These are phyloP conservation scores for Fusarium xylarioides DNA, from an alignment of 2,329 filamentous ascomycete genomes.

Conservation along the genomic window DNA sequence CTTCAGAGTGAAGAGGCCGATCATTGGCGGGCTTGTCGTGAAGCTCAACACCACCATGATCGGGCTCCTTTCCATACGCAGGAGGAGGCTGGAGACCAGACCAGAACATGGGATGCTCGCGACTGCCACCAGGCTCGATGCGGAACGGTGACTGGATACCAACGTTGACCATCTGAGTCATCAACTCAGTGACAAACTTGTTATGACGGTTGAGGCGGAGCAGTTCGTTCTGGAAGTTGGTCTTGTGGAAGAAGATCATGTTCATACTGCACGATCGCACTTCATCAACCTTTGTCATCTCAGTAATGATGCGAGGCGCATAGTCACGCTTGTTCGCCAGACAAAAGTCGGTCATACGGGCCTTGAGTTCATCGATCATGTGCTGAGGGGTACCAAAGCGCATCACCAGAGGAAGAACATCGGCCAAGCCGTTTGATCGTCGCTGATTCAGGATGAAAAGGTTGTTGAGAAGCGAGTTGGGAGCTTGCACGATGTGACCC, in stretches of 20 bases:
- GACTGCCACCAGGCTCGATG: slow-evolving; percentile 71
- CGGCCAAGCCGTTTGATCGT: slow-evolving; percentile 86
- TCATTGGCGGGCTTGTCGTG: slow-evolving; percentile 17
- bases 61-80: slow-evolving; percentile 45
- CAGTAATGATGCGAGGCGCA: slow-evolving; percentile 84
- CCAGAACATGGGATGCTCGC: slow-evolving; percentile 72
- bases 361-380: slow-evolving; percentile 83
- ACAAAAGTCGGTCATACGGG: slow-evolving; percentile 84
- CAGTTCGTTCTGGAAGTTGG: slow-evolving; percentile 94
- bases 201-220: slow-evolving; percentile 90
- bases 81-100: slow-evolving; percentile 49
- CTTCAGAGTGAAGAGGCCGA: slow-evolving; percentile 18
- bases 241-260: slow-evolving; percentile 97
- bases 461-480: slow-evolving; percentile 91
- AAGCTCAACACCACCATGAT: slow-evolving; percentile 13
- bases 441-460: slow-evolving; percentile 96
- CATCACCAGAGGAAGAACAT: slow-evolving; percentile 83
- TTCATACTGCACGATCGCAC: slow-evolving; percentile 89
- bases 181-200: slow-evolving; percentile 92
- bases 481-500: slow-evolving; percentile 93
- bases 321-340: slow-evolving; percentile 88
- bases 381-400: slow-evolving; percentile 87
- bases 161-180: slow-evolving; percentile 83
- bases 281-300: slow-evolving; percentile 81
- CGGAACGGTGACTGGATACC: slow-evolving; percentile 81